Evolutionary conservation across 768 basidiomycete species (phyloP).

Genomic region (Boletus rufocinnamomeus): DNA sequence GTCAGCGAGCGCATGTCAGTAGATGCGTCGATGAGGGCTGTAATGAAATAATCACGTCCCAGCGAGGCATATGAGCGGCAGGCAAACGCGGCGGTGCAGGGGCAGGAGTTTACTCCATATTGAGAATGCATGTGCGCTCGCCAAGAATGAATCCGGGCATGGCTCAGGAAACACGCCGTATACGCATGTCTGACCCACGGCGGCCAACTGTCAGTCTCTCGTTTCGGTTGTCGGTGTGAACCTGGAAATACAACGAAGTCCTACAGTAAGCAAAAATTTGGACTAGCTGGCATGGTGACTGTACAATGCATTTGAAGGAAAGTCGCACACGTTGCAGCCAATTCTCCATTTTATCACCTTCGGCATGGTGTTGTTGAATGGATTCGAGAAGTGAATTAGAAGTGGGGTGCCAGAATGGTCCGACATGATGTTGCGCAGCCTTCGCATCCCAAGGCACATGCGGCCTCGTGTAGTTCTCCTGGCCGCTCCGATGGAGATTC

Average conservation of each 20-base stretch:
- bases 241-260: neutral
- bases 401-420: conserved; percentile 9
- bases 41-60: conserved; percentile 8
- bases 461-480: conserved; percentile 30
- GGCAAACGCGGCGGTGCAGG: conserved; percentile 18
- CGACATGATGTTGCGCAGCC: conserved; percentile 17
- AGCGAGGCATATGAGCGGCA: conserved; percentile 15
- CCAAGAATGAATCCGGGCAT: conserved; percentile 17
- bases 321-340: neutral
- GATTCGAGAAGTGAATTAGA: conserved; percentile 12
- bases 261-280: neutral
- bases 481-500: conserved; percentile 13
- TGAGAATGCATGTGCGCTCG: conserved; percentile 16
- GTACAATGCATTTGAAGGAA: neutral
- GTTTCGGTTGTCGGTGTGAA: neutral
- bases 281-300: neutral
- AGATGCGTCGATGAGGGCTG: conserved; percentile 8
- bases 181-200: conserved; percentile 8
- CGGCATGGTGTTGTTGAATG: neutral
- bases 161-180: conserved; percentile 16
- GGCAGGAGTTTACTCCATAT: conserved; percentile 17
- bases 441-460: conserved; percentile 2
- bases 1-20: conserved; percentile 12
- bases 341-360: neutral
- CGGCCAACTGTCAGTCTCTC: neutral